Percentiles rank a stretch among this genome's conserved stretches.
phyloP scores from a whole-genome alignment of 768 basidiomycete genomes.

The Holtermannia corniformis region DNA sequence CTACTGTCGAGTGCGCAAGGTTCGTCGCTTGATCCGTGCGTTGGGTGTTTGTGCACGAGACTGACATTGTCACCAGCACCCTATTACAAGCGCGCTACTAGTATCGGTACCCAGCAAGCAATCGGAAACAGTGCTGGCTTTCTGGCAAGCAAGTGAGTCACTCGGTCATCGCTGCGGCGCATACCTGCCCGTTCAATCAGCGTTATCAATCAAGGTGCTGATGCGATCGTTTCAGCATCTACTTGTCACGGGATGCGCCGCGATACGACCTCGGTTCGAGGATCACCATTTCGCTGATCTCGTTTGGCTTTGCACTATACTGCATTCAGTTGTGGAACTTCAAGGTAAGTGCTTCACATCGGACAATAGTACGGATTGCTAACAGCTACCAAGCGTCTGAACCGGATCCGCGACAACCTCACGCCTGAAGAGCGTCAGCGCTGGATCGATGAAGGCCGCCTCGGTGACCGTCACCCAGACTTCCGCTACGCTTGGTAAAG shows the following conservation, averaged over 20 bases:
- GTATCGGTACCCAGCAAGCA: slow-evolving; percentile 23
- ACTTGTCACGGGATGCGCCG: slow-evolving; percentile 3
- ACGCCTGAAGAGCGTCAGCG: slow-evolving; percentile 1
- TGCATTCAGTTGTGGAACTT: slow-evolving; percentile 1
- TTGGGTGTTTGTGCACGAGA: too few species aligned
- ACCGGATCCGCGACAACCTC: not conserved
- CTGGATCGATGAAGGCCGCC: slow-evolving; percentile 3
- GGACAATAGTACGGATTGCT: too few species aligned
- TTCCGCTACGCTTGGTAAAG: not conserved
- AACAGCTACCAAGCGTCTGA: not conserved
- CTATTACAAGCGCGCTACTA: slow-evolving; percentile 15
- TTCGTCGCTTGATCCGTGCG: too few species aligned
- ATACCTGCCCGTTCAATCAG: not conserved
- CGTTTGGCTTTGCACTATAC: not conserved
- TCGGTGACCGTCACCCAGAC: slow-evolving; percentile 1
- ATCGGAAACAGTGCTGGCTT: slow-evolving; percentile 25
- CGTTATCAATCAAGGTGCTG: not conserved
- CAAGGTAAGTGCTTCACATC: not conserved
- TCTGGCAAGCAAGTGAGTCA: slow-evolving; percentile 5
- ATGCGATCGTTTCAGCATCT: slow-evolving; percentile 3
- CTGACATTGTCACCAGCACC: too few species aligned
- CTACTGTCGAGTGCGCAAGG: slow-evolving; percentile 3
- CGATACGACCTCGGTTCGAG: slow-evolving; percentile 4
- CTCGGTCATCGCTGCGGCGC: too few species aligned
- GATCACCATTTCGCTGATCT: not conserved